These are phyloP conservation scores for Albatrellus sp. DNA, from an alignment of 1,284 basidiomycete genomes.

Conservation along the genomic window DNA sequence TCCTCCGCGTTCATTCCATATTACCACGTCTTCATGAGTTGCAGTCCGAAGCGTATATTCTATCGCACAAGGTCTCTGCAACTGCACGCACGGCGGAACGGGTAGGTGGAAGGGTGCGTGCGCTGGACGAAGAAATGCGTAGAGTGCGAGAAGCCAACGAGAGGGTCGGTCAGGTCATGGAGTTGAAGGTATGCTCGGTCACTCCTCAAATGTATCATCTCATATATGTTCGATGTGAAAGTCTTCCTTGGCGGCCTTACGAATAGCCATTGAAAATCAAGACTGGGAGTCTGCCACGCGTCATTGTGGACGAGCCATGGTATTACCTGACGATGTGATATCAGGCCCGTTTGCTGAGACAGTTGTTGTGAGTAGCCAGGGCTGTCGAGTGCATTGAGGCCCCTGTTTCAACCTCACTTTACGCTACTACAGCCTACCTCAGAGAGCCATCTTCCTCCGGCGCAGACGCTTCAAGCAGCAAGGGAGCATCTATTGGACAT, in stretches of 20 bases:
- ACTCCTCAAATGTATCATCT: not conserved
- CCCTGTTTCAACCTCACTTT: not conserved
- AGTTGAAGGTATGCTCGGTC: slow-evolving; percentile 53
- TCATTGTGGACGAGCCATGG: slow-evolving; percentile 84
- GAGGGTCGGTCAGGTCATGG: slow-evolving; percentile 77
- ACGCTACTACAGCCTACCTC: slow-evolving; percentile 62
- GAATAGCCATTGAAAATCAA: slow-evolving; percentile 65
- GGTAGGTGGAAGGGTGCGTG: slow-evolving; percentile 79
- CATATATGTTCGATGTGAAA: slow-evolving; percentile 18
- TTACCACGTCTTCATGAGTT: slow-evolving; percentile 54
- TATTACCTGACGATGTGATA: slow-evolving; percentile 66
- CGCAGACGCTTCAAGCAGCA: slow-evolving; percentile 68
- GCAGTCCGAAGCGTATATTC: slow-evolving; percentile 43
- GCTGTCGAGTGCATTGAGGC: not conserved
- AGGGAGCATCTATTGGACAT: slow-evolving; percentile 67
- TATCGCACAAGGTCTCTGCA: slow-evolving; percentile 45
- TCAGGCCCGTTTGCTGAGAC: slow-evolving; percentile 78
- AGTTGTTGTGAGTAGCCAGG: slow-evolving; percentile 73
- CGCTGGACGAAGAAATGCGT: slow-evolving; percentile 84
- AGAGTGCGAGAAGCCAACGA: slow-evolving; percentile 78
- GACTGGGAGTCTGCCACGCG: slow-evolving; percentile 95
- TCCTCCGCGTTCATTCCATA: slow-evolving; percentile 53
- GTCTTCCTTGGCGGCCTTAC: slow-evolving; percentile 72
- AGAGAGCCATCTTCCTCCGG: slow-evolving; percentile 77
- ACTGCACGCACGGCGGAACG: slow-evolving; percentile 80